These are phyloP conservation scores for Acrocalymma vagum DNA, from an alignment of 2,329 filamentous ascomycete species.

Conservation along the genomic window DNA sequence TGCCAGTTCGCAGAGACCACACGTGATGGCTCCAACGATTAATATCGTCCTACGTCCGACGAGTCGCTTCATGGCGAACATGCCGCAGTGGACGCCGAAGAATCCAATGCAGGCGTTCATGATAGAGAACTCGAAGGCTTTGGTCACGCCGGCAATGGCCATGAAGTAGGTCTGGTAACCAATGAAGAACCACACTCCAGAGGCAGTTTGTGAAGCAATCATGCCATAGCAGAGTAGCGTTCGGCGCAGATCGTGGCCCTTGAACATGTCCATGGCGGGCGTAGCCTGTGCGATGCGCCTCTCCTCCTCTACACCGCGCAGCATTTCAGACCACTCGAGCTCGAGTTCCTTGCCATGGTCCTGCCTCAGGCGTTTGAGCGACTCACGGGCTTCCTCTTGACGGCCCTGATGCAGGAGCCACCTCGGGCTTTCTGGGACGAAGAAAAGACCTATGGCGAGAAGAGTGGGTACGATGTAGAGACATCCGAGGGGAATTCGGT, in stretches of 20 bases:
- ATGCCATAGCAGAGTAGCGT: conserved; percentile 61
- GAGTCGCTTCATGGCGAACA: conserved; percentile 58
- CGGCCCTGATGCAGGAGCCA: conserved; percentile 44
- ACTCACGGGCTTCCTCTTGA: conserved; percentile 19
- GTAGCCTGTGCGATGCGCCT: conserved; percentile 59
- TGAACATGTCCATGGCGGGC: conserved; percentile 60
- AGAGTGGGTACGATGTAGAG: conserved; percentile 62
- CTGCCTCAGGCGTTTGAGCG: conserved; percentile 27
- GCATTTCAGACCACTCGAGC: conserved; percentile 38
- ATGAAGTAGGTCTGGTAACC: conserved; percentile 59
- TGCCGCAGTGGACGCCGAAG: conserved; percentile 58
- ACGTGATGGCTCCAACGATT: conserved; percentile 55
- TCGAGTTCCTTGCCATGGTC: conserved; percentile 24
- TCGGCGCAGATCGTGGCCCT: conserved; percentile 56
- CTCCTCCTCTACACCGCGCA: conserved; percentile 36
- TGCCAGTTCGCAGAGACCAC: conserved; percentile 56
- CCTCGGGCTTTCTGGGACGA: conserved; percentile 49
- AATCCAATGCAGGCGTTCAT: conserved; percentile 61
- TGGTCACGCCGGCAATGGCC: conserved; percentile 27
- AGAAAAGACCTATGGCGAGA: conserved; percentile 48
- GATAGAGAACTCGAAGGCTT: conserved; percentile 58
- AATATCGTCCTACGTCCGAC: conserved; percentile 58
- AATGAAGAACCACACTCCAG: conserved; percentile 61
- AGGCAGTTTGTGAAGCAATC: conserved; percentile 55
- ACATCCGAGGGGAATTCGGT: conserved; percentile 59